Conservation (phyloP, 352 stramenopile species). For the Phytophthora fragariae region DNA sequence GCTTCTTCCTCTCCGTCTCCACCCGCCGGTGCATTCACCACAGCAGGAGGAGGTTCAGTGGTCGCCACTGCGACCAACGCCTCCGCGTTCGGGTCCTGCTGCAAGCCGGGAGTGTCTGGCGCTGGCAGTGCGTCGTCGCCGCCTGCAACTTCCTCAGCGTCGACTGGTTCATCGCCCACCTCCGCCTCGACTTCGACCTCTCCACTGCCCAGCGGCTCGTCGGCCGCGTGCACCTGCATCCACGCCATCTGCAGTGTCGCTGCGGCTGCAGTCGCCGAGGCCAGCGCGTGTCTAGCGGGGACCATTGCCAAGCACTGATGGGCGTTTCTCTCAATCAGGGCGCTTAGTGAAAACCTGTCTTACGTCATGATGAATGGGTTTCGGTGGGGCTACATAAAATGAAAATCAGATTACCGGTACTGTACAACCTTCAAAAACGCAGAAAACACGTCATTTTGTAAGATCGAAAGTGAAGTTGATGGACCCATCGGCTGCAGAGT, state of each 20-base stretch:
- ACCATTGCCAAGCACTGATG: conserved; percentile 15
- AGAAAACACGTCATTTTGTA: background rate
- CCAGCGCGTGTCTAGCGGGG: background rate
- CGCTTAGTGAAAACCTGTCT: background rate
- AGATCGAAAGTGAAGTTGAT: conserved; percentile 22
- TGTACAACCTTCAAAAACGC: background rate
- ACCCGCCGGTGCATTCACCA: background rate
- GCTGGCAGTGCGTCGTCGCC: conserved; percentile 1
- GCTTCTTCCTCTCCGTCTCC: conserved; percentile 1
- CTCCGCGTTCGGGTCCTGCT: conserved; percentile 8
- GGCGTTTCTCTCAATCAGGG: background rate
- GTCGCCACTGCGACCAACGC: conserved; percentile 18
- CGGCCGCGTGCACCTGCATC: conserved; percentile 9
- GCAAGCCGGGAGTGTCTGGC: background rate
- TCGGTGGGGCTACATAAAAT: background rate
- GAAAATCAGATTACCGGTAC: background rate
- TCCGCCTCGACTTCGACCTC: conserved; percentile 2
- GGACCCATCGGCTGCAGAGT: conserved; percentile 13
- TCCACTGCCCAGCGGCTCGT: conserved; percentile 2
- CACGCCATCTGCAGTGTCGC: conserved; percentile 8
- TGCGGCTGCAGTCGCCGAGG: background rate
- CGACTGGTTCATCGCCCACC: conserved; percentile 17
- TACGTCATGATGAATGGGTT: background rate
- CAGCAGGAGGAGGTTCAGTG: background rate
- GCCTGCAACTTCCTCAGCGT: conserved; percentile 23